phyloP scores from a whole-genome alignment of 345 rosid genomes.

The Passiflora organensis region DNA sequence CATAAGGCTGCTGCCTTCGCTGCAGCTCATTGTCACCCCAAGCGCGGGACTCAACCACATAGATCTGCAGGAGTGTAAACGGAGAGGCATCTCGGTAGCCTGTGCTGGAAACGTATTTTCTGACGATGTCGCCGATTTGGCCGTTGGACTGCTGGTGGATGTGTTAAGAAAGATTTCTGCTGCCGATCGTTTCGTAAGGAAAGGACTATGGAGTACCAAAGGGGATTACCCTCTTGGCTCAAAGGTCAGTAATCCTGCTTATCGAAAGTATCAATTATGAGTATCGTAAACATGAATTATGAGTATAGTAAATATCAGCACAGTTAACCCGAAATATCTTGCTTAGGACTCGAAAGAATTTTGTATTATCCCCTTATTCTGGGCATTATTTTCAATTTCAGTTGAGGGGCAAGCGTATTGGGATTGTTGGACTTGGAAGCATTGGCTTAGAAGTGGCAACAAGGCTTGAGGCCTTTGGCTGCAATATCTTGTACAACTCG shows the following conservation, averaged over 20 bases:
- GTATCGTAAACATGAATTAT: too few relatives aligned
- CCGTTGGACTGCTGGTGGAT: constrained; percentile 13
- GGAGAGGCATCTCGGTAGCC: constrained; percentile 10
- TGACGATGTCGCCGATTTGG: constrained; percentile 14
- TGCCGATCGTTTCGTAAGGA: constrained; percentile 6
- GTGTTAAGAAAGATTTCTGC: constrained; percentile 15
- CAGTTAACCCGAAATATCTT: too few relatives aligned
- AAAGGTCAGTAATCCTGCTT: constrained; percentile 40
- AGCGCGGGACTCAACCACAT: constrained; percentile 15
- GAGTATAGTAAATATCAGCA: too few relatives aligned
- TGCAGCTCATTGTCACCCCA: constrained; percentile 5
- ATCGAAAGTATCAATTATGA: too few relatives aligned
- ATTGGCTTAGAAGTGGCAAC: constrained; percentile 17
- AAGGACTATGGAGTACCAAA: not conserved
- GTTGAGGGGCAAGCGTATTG: constrained; percentile 18
- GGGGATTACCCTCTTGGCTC: constrained; percentile 37
- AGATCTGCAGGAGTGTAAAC: constrained; percentile 9
- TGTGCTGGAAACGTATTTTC: constrained; percentile 7
- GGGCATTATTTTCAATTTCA: not conserved
- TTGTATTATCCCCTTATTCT: too few relatives aligned
- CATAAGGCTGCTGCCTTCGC: constrained; percentile 2
- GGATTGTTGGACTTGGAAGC: constrained; percentile 21
- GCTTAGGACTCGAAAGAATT: too few relatives aligned
- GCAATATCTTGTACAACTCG: constrained; percentile 14
- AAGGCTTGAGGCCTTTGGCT: constrained; percentile 16